Evolutionary conservation across 352 stramenopile species (phyloP), one percentile per base, ranked within the genome.

Genomic region (Pythium folliculosum): DNA sequence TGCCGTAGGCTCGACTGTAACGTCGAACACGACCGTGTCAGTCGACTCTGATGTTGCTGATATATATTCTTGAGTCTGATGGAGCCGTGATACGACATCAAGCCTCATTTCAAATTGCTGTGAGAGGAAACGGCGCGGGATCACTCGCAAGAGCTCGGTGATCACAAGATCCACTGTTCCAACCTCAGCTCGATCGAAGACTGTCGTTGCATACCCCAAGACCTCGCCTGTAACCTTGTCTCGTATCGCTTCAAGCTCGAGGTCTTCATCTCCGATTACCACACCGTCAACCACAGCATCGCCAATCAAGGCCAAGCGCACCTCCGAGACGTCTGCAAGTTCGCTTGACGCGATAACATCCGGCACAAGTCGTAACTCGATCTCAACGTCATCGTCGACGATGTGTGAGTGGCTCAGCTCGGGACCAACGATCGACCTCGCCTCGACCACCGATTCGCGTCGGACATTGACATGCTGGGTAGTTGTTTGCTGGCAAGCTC

Each of bases 81-180:
- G 7, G 30, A 65, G 9, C 21, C 37, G 44, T 0, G 50, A 64
- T 0, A 52, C 7, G 1, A 30, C 30, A 12, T 65, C 63, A 1
- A 70, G n/a, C 14, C 49, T 48, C 23, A 65, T 23, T 8, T 9
- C 12, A 37, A 70, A 70, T 13, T 48, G 35, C 48, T 70, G 63
- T 0, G 47, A 19, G 0, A 70, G 17, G 27, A 56, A 70, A 5
- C 38, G 53, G 23, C 35, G 53, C 7, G 53, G 37, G 21, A 25
- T 22, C 2, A 66, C 32, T 17, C 22, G 60, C 10, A 66, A 13
- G 14, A 5, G 19, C 32, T 22, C 52, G 13, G 27, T 13, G 1
- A 43, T 21, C 30, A 47, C 2, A 7, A 59, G 5, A 19, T 43
- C 32, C 12, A 2, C 8, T 8, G 37, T 12, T 6, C 12, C 13